phyloP scores from a whole-genome alignment of 768 basidiomycete species.

The Holtermanniella nyarrowii region DNA sequence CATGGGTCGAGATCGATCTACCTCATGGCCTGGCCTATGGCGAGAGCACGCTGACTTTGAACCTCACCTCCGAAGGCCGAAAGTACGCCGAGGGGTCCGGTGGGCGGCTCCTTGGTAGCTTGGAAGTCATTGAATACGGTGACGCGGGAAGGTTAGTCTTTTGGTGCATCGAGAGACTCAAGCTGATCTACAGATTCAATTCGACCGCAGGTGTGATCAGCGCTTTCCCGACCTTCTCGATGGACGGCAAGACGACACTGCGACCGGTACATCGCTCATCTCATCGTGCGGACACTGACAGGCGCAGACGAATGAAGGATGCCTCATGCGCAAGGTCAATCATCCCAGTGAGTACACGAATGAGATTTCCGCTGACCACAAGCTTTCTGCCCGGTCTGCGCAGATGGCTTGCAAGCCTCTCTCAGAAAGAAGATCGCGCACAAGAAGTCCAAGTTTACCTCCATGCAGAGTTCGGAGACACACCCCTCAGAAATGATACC shows the following conservation, averaged over 20 bases:
- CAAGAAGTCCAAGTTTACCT: too few relatives aligned
- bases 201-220: conserved; percentile 21
- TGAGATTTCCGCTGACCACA: background rate
- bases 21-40: conserved; percentile 11
- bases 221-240: conserved; percentile 30
- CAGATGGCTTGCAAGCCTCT: conserved; percentile 7
- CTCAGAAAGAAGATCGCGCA: conserved; percentile 10
- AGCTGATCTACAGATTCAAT: conserved; percentile 19
- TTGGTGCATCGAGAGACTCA: background rate
- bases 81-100: conserved; percentile 22
- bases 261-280: conserved; percentile 17
- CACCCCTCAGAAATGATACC: background rate
- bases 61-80: conserved; percentile 18
- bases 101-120: conserved; percentile 35
- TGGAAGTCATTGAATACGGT: conserved; percentile 37
- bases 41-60: conserved; percentile 8
- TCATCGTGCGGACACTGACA: background rate
- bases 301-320: conserved; percentile 31
- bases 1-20: conserved; percentile 30
- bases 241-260: conserved; percentile 24
- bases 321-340: conserved; percentile 37
- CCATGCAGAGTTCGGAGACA: too few relatives aligned
- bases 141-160: conserved; percentile 16
- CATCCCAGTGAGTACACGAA: conserved; percentile 17
- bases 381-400: conserved; percentile 35